These are phyloP conservation scores for Chamaenerion angustifolium DNA, from an alignment of 345 rosid genomes.

Conservation along the genomic window DNA sequence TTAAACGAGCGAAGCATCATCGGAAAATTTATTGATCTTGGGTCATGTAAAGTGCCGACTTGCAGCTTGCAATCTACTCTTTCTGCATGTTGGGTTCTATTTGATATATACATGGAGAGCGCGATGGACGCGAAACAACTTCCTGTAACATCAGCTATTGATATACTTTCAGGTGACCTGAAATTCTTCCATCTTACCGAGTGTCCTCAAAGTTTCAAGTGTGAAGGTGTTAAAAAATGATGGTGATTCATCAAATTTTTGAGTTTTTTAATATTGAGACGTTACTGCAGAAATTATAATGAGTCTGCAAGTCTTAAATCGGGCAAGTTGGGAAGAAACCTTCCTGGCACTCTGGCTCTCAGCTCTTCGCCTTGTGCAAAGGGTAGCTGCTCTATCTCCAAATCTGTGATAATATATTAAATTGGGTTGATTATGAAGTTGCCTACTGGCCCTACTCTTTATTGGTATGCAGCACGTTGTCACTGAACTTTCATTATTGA, in stretches of 20 bases:
- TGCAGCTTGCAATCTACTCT: slow-evolving; percentile 21
- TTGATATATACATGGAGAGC: slow-evolving; percentile 49
- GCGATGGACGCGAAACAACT: slow-evolving; percentile 51
- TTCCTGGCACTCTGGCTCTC: slow-evolving; percentile 63
- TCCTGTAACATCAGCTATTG: slow-evolving; percentile 27
- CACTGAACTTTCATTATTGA: too few species aligned
- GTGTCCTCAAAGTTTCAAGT: background rate
- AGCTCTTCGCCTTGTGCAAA: slow-evolving; percentile 61
- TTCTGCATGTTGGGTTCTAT: slow-evolving; percentile 42
- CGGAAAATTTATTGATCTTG: slow-evolving; percentile 21
- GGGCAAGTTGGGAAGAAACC: slow-evolving; percentile 63
- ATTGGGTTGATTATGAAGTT: too few species aligned
- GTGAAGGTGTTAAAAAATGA: too few species aligned
- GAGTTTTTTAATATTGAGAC: too few species aligned
- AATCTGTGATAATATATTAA: too few species aligned
- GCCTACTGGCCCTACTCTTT: too few species aligned
- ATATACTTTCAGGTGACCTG: slow-evolving; percentile 28
- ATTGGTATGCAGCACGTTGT: too few species aligned
- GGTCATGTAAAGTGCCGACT: slow-evolving; percentile 19
- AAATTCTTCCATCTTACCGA: background rate
- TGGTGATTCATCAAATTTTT: too few species aligned
- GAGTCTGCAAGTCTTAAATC: slow-evolving; percentile 33
- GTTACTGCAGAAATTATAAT: slow-evolving; percentile 29
- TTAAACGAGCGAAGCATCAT: slow-evolving; percentile 20
- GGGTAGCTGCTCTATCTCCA: slow-evolving; percentile 23